Evolutionary conservation across 768 basidiomycete species (phyloP).

Genomic region (Crepidotus variabilis): DNA sequence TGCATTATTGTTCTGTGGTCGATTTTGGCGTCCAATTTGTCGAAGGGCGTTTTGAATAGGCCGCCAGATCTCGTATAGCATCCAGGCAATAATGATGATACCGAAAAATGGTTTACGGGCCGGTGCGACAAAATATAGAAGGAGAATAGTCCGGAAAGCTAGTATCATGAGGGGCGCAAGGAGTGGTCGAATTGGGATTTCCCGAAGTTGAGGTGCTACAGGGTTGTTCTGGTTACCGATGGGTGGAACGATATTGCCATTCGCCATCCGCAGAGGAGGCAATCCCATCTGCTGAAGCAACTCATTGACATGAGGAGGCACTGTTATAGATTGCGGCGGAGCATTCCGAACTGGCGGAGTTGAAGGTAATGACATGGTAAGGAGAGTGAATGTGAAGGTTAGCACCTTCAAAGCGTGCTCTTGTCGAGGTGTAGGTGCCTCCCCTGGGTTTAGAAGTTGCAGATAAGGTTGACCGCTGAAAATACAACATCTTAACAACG

Average conservation of each 20-base stretch:
- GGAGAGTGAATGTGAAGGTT: slow-evolving; percentile 50
- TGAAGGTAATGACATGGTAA: slow-evolving; percentile 28
- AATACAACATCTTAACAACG: slow-evolving; percentile 8
- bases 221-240: slow-evolving; percentile 24
- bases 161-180: slow-evolving; percentile 66
- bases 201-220: slow-evolving; percentile 40
- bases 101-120: slow-evolving; percentile 70
- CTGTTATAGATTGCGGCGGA: slow-evolving; percentile 26
- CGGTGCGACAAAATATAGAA: slow-evolving; percentile 77
- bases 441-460: slow-evolving; percentile 38
- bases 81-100: slow-evolving; percentile 62
- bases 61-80: slow-evolving; percentile 73
- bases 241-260: slow-evolving; percentile 30
- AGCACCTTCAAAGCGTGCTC: slow-evolving; percentile 63
- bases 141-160: slow-evolving; percentile 59
- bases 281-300: slow-evolving; percentile 65
- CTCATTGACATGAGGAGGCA: slow-evolving; percentile 53
- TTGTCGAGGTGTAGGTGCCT: slow-evolving; percentile 55
- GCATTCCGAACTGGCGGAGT: slow-evolving; percentile 15
- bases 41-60: slow-evolving; percentile 49
- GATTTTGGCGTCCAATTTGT: slow-evolving; percentile 29
- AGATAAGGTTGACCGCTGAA: slow-evolving; percentile 52
- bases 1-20: slow-evolving; percentile 14
- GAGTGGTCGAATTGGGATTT: slow-evolving; percentile 63
- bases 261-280: slow-evolving; percentile 41